Evolutionary conservation across 352 stramenopile genomes (phyloP).

Genomic region (Nothophytophthora sp.): DNA sequence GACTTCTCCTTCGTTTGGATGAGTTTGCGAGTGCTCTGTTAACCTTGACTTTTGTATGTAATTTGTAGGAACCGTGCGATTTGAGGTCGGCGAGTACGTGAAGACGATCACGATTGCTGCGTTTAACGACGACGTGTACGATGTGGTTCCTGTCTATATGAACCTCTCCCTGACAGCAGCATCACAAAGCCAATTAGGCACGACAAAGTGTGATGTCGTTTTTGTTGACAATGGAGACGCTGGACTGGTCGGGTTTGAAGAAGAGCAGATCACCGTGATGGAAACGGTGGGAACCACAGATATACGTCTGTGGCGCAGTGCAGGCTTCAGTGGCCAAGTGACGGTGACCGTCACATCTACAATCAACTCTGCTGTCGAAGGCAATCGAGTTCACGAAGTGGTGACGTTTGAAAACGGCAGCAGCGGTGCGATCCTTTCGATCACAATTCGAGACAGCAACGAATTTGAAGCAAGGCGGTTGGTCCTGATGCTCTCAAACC

Average conservation of each 20-base stretch:
- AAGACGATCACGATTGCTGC: constrained; percentile 28
- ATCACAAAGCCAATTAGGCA: constrained; percentile 14
- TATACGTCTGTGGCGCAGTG: constrained; percentile 12
- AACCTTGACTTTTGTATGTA: too few species aligned
- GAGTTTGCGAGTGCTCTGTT: too few species aligned
- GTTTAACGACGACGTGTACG: constrained; percentile 28
- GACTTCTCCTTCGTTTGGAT: too few species aligned
- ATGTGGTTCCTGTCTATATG: constrained; percentile 23
- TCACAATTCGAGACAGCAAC: constrained; percentile 28
- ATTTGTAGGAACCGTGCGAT: constrained; percentile 18
- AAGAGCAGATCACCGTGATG: constrained; percentile 6
- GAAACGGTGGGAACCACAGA: constrained; percentile 12
- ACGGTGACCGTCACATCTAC: constrained; percentile 29
- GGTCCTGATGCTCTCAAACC: constrained; percentile 23
- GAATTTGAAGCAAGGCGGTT: constrained; percentile 35
- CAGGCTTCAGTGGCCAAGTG: constrained; percentile 14
- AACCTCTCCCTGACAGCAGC: constrained; percentile 19
- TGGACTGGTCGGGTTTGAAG: constrained; percentile 28
- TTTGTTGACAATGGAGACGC: constrained; percentile 41
- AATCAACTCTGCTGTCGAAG: constrained; percentile 26
- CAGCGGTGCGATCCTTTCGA: neutral
- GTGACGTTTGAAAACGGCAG: constrained; percentile 36
- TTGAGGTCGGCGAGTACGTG: constrained; percentile 21
- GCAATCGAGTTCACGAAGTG: constrained; percentile 18
- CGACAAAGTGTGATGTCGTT: constrained; percentile 11